Evolutionary conservation across 2,329 filamentous ascomycete species (phyloP).

Genomic region (Mollisia scopiformis): DNA sequence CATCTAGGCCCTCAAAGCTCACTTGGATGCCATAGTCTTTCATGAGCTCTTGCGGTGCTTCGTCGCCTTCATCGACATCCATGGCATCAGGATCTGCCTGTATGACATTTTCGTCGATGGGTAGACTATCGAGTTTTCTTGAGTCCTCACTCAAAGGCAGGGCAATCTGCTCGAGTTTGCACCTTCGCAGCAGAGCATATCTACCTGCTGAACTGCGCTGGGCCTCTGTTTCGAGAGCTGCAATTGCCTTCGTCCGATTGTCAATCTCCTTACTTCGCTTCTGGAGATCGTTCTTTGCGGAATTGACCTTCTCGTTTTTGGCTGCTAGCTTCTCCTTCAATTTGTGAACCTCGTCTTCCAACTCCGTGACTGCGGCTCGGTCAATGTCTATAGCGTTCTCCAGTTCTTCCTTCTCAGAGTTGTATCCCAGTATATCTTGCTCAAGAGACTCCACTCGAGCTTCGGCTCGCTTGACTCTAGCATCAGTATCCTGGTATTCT

Average conservation of each 20-base stretch:
- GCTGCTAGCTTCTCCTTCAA: slow-evolving; percentile 69
- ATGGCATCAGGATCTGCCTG: slow-evolving; percentile 84
- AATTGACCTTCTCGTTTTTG: slow-evolving; percentile 75
- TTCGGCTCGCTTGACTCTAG: slow-evolving; percentile 71
- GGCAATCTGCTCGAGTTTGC: slow-evolving; percentile 90
- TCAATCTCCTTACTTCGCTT: slow-evolving; percentile 87
- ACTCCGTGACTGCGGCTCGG: slow-evolving; percentile 74
- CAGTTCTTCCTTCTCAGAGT: slow-evolving; percentile 73
- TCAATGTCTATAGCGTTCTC: slow-evolving; percentile 73
- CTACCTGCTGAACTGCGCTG: slow-evolving; percentile 84
- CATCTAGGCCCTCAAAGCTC: slow-evolving; percentile 80
- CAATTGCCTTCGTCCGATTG: slow-evolving; percentile 71
- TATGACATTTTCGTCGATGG: slow-evolving; percentile 81
- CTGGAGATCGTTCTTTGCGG: slow-evolving; percentile 78
- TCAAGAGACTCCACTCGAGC: slow-evolving; percentile 68
- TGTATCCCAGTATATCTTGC: slow-evolving; percentile 69
- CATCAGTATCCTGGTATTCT: slow-evolving; percentile 59
- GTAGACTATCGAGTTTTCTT: slow-evolving; percentile 73
- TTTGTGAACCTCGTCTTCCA: slow-evolving; percentile 73
- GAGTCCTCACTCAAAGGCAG: slow-evolving; percentile 79
- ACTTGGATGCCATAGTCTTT: slow-evolving; percentile 92
- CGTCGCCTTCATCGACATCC: slow-evolving; percentile 81
- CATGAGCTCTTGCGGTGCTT: slow-evolving; percentile 67
- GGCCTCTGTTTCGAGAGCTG: slow-evolving; percentile 78
- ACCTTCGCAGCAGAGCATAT: slow-evolving; percentile 82